Evolutionary conservation across 768 basidiomycete species (phyloP).

Genomic region (Amanita fuliginea): DNA sequence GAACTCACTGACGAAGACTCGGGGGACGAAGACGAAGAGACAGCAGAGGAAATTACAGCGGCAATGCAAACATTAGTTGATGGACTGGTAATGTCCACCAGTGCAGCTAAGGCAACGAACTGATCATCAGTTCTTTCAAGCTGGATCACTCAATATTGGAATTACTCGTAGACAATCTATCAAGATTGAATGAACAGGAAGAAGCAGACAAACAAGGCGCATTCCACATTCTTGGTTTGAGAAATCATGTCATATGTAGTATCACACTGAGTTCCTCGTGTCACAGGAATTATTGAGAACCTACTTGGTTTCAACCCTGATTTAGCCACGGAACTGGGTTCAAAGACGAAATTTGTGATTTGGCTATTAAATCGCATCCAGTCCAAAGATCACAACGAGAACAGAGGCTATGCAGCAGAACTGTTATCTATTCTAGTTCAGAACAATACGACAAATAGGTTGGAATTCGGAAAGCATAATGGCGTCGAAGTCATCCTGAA

Average conservation of each 20-base stretch:
- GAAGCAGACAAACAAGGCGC: slow-evolving; percentile 88
- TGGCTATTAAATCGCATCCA: slow-evolving; percentile 78
- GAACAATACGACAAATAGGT: slow-evolving; percentile 54
- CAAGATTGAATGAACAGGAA: slow-evolving; percentile 81
- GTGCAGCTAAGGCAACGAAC: neutral
- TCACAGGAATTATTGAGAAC: slow-evolving; percentile 84
- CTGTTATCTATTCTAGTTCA: slow-evolving; percentile 87
- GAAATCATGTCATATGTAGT: neutral
- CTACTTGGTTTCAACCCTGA: slow-evolving; percentile 76
- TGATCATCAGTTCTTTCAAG: slow-evolving; percentile 26
- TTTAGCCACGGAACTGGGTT: slow-evolving; percentile 56
- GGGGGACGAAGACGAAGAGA: slow-evolving; percentile 65
- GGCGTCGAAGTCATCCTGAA: slow-evolving; percentile 73
- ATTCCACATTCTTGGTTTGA: slow-evolving; percentile 79
- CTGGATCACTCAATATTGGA: slow-evolving; percentile 78
- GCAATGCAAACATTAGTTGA: slow-evolving; percentile 69
- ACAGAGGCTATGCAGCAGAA: slow-evolving; percentile 89
- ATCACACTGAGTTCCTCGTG: neutral
- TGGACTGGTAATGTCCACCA: slow-evolving; percentile 46
- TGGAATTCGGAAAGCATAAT: slow-evolving; percentile 57
- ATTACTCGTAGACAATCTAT: slow-evolving; percentile 80
- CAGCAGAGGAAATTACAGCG: slow-evolving; percentile 48
- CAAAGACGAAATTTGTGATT: slow-evolving; percentile 61
- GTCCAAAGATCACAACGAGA: slow-evolving; percentile 72
- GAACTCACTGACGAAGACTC: slow-evolving; percentile 97